phyloP scores from a whole-genome alignment of 129 eudicot genomes.

The Deinandra increscens region DNA sequence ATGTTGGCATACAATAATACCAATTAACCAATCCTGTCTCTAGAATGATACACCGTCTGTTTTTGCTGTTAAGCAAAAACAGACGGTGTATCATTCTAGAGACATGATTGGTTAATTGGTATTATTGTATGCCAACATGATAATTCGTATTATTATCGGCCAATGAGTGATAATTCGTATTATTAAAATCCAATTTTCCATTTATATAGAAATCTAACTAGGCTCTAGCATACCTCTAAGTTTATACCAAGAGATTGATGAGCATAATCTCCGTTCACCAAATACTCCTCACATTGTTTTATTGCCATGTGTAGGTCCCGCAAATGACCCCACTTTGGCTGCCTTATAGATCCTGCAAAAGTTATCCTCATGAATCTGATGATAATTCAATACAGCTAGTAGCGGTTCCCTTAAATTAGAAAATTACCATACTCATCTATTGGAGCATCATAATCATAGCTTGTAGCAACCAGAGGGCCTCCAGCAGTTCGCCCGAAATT shows the following conservation, averaged over 20 bases:
- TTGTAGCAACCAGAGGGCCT: conserved; percentile 80
- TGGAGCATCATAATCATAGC: conserved; percentile 91
- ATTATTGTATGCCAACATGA: too few relatives aligned
- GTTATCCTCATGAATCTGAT: background rate
- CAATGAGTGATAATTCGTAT: too few relatives aligned
- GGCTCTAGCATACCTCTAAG: conserved; percentile 53
- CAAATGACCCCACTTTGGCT: conserved; percentile 86
- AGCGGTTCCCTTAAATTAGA: background rate
- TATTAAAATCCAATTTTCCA: too few relatives aligned
- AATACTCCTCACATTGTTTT: conserved; percentile 69
- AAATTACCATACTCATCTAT: conserved; percentile 73
- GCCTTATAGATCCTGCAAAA: conserved; percentile 58
- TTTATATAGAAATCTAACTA: background rate
- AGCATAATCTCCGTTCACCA: conserved; percentile 51
- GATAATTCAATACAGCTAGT: background rate
- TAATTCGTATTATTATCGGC: too few relatives aligned
- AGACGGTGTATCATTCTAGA: too few relatives aligned
- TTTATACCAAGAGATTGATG: conserved; percentile 59
- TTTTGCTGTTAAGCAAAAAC: too few relatives aligned
- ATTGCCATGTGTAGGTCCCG: conserved; percentile 69
- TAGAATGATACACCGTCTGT: too few relatives aligned
- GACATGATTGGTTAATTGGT: too few relatives aligned
- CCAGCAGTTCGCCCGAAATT: conserved; percentile 88
- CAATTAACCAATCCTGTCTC: too few relatives aligned
- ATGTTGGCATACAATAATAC: too few relatives aligned